These are phyloP conservation scores for Tylopilus sp. DNA, from an alignment of 768 basidiomycete genomes.

Conservation along the genomic window DNA sequence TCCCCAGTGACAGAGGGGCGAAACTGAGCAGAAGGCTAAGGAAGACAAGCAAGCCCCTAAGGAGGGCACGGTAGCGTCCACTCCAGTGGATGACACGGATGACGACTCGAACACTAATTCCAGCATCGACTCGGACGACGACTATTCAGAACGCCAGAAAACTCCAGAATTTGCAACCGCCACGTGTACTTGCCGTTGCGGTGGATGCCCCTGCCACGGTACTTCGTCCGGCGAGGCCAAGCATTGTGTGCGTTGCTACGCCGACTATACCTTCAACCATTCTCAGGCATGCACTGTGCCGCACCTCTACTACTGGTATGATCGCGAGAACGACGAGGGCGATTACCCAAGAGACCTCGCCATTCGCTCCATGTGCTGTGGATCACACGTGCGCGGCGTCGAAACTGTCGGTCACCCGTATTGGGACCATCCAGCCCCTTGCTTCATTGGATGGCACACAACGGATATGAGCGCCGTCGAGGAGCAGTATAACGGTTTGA, in stretches of 20 bases:
- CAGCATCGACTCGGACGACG: too few relatives aligned
- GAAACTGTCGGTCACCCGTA: neutral
- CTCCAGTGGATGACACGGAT: too few relatives aligned
- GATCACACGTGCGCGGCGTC: neutral
- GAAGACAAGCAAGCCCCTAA: too few relatives aligned
- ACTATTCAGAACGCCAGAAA: too few relatives aligned
- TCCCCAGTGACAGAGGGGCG: too few relatives aligned
- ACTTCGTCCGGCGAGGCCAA: neutral
- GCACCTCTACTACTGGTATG: neutral
- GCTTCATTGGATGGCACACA: neutral
- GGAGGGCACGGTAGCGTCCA: too few relatives aligned
- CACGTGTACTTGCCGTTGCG: conserved; percentile 2
- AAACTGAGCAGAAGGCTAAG: too few relatives aligned
- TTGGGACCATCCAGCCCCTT: neutral
- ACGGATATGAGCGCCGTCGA: neutral
- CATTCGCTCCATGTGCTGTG: neutral
- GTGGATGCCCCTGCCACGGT: conserved; percentile 4
- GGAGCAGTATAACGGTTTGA: conserved; percentile 5
- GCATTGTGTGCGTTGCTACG: conserved; percentile 5
- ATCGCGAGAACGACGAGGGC: neutral
- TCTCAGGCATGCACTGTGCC: conserved; percentile 3
- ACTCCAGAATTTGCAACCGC: too few relatives aligned
- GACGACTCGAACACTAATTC: too few relatives aligned
- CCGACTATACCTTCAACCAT: neutral
- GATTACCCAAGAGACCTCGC: neutral